Conservation (phyloP, 2,329 filamentous ascomycete species). For the Venturia carpophila region DNA sequence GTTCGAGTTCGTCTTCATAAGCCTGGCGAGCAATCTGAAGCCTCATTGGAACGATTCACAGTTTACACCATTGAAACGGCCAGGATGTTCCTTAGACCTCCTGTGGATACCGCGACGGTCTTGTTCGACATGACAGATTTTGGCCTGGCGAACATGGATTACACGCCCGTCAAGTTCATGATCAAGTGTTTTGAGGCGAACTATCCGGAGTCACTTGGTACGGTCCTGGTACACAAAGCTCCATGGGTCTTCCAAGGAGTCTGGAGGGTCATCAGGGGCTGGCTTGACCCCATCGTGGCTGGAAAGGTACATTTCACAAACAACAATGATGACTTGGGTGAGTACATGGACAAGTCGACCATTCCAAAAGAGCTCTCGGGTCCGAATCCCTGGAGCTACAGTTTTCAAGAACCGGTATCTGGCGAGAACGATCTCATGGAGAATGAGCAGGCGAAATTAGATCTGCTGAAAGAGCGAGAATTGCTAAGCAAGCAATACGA, state of each 20-base stretch:
- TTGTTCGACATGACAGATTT: constrained; percentile 96
- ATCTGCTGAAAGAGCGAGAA: constrained; percentile 55
- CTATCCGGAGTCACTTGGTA: constrained; percentile 86
- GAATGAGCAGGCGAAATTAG: constrained; percentile 51
- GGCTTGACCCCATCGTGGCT: constrained; percentile 95
- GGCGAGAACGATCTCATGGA: constrained; percentile 74
- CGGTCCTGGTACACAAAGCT: constrained; percentile 88
- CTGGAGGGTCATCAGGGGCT: constrained; percentile 90
- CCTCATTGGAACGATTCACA: constrained; percentile 78
- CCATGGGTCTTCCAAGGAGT: constrained; percentile 98
- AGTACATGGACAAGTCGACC: constrained; percentile 62
- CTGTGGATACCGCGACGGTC: constrained; percentile 84
- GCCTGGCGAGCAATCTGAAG: constrained; percentile 72
- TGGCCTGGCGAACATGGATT: constrained; percentile 95
- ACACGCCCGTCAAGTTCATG: constrained; percentile 96
- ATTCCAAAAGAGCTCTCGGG: constrained; percentile 82
- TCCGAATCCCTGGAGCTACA: constrained; percentile 74
- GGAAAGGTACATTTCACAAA: constrained; percentile 91
- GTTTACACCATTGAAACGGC: constrained; percentile 92
- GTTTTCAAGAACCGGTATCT: constrained; percentile 65
- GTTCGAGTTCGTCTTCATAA: constrained; percentile 77
- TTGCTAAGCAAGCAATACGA: constrained; percentile 67
- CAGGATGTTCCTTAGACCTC: constrained; percentile 69
- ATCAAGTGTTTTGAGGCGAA: constrained; percentile 99
- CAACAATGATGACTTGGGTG: constrained; percentile 65